Conservation (phyloP, 306 rosid genomes). For the Trichosanthes truncata region DNA sequence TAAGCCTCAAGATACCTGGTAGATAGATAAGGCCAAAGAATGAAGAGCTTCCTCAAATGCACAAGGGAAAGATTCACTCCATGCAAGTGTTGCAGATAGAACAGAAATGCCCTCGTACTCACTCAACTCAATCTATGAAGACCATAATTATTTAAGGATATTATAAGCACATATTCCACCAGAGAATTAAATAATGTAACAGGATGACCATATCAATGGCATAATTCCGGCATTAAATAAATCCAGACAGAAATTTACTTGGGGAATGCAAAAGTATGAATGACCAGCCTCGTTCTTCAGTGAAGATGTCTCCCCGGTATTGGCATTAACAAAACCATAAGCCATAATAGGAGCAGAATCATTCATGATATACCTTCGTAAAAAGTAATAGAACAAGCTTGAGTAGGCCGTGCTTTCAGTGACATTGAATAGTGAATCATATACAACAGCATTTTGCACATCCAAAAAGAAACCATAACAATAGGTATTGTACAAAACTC, state of each 20-base stretch:
- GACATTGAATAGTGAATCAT: background rate
- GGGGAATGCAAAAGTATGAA: conserved; percentile 66
- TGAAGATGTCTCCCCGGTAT: conserved; percentile 25
- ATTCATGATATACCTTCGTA: conserved; percentile 51
- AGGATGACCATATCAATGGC: background rate
- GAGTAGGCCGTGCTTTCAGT: background rate
- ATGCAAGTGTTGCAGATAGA: conserved; percentile 69
- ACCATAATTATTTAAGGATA: conserved; percentile 11
- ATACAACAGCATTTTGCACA: background rate
- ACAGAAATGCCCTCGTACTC: conserved; percentile 65
- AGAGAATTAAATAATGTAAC: background rate
- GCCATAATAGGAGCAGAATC: conserved; percentile 48
- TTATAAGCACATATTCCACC: background rate
- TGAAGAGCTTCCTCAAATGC: conserved; percentile 52
- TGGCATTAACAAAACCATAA: conserved; percentile 59
- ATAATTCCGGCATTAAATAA: background rate
- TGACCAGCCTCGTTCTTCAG: conserved; percentile 38
- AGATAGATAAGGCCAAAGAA: conserved; percentile 46
- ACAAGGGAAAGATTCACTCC: conserved; percentile 56
- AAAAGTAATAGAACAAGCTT: background rate
- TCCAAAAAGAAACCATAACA: background rate
- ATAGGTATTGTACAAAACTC: background rate
- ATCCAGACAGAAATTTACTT: conserved; percentile 38
- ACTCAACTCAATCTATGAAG: conserved; percentile 67
- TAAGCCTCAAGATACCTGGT: conserved; percentile 45